phyloP scores from a whole-genome alignment of 2,329 filamentous ascomycete genomes.

The Paramyrothecium roridum region DNA sequence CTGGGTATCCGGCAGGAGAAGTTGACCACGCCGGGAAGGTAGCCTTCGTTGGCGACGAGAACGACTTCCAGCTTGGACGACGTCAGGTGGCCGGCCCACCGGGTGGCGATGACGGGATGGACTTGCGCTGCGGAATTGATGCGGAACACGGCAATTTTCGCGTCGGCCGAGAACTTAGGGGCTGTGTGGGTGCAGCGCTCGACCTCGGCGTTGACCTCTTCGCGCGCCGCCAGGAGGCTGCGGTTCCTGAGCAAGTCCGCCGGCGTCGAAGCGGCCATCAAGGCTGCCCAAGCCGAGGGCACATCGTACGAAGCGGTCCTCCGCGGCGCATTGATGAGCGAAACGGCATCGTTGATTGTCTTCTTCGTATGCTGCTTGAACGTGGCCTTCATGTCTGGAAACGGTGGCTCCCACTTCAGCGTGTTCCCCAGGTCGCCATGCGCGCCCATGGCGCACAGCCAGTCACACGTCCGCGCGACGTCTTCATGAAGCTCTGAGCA shows the following conservation, averaged over 20 bases:
- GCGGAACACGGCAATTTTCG: slow-evolving; percentile 58
- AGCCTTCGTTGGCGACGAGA: slow-evolving; percentile 65
- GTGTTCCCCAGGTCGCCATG: slow-evolving; percentile 64
- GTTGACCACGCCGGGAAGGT: slow-evolving; percentile 59
- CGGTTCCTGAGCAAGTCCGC: slow-evolving; percentile 45
- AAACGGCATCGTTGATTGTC: slow-evolving; percentile 58
- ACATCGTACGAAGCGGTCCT: slow-evolving; percentile 61
- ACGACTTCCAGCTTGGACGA: slow-evolving; percentile 60
- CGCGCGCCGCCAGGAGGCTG: slow-evolving; percentile 48
- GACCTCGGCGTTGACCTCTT: slow-evolving; percentile 58
- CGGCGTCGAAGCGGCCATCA: slow-evolving; percentile 48
- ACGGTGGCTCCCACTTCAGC: slow-evolving; percentile 63
- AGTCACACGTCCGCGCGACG: slow-evolving; percentile 48
- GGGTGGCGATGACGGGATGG: slow-evolving; percentile 64
- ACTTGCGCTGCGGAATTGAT: slow-evolving; percentile 60
- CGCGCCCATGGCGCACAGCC: slow-evolving; percentile 63
- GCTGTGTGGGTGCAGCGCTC: slow-evolving; percentile 58
- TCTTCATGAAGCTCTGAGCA: slow-evolving; percentile 53
- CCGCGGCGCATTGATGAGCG: slow-evolving; percentile 62
- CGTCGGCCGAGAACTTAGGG: slow-evolving; percentile 62
- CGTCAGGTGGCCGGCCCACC: slow-evolving; percentile 61
- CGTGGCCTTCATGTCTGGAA: slow-evolving; percentile 60
- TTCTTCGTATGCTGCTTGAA: slow-evolving; percentile 63
- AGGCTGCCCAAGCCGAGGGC: slow-evolving; percentile 55
- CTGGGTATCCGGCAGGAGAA: slow-evolving; percentile 64